phyloP scores from a whole-genome alignment of 192 early-diverging fungal genomes.

The Linnemannia hyalina region DNA sequence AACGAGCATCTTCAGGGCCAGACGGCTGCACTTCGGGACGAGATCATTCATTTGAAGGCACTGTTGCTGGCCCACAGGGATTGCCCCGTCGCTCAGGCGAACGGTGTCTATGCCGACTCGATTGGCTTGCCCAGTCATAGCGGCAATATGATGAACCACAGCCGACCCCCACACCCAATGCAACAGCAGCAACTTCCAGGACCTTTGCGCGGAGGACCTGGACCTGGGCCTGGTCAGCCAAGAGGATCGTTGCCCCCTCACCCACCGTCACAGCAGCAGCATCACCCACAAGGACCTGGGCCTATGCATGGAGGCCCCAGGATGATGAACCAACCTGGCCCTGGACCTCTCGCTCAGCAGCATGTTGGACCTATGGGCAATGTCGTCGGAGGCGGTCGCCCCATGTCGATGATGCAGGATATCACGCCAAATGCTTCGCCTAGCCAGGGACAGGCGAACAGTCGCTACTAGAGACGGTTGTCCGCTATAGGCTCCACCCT shows the following conservation, averaged over 20 bases:
- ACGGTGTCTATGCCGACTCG: slow-evolving; percentile 69
- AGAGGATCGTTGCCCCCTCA: slow-evolving; percentile 18
- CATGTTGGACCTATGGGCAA: slow-evolving; percentile 12
- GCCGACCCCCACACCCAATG: slow-evolving; percentile 19
- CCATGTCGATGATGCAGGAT: slow-evolving; percentile 58
- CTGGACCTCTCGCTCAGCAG: not conserved
- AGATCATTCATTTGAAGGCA: slow-evolving; percentile 82
- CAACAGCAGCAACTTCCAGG: slow-evolving; percentile 18
- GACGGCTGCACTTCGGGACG: slow-evolving; percentile 73
- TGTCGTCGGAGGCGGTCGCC: slow-evolving; percentile 21
- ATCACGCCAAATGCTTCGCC: slow-evolving; percentile 51
- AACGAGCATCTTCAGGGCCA: slow-evolving; percentile 75
- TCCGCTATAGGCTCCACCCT: not conserved
- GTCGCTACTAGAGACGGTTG: slow-evolving; percentile 22
- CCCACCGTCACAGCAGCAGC: slow-evolving; percentile 21
- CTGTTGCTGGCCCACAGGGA: slow-evolving; percentile 83
- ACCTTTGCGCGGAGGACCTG: slow-evolving; percentile 10
- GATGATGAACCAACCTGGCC: slow-evolving; percentile 6
- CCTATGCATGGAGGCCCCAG: slow-evolving; percentile 35
- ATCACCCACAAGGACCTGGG: not conserved
- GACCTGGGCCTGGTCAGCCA: slow-evolving; percentile 16
- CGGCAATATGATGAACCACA: slow-evolving; percentile 39
- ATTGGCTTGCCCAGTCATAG: slow-evolving; percentile 17
- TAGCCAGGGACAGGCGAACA: slow-evolving; percentile 32
- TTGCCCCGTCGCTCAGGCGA: slow-evolving; percentile 77